Evolutionary conservation across 805 yeast genomes (phyloP), one percentile per base, ranked within the genome.

Genomic region (Scheffersomyces stipitis): DNA sequence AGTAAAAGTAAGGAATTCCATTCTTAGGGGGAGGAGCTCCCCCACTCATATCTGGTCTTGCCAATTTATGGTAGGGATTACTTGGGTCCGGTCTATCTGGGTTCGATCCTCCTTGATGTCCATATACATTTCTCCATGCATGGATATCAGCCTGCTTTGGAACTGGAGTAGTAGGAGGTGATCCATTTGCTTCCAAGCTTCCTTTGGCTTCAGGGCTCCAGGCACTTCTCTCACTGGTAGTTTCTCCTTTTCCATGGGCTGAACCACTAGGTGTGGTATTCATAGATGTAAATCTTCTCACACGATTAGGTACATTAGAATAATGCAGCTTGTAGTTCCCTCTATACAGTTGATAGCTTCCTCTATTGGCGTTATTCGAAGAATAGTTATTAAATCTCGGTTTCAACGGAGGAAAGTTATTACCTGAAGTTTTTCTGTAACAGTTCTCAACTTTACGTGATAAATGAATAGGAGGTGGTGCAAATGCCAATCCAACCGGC

Each of bases 401-500:
- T 15, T 23, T 40, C 33, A 8, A 26, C 31, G 14, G 40, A 33
- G 29, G 27, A 36, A 35, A 34, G 31, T 27, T 28, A 15, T 24
- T 27, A 28, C 28, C 26, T 13, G n/a, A 7, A 20, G 26, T 23
- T 16, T 36, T 15, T 18, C 35, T n/a, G 28, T 26, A 16, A 30
- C 30, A 20, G 9, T 36, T 13, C 35, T 28, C 30, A 18, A 36
- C 26, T 37, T 36, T 34, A n/a, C 43, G 44, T 52, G 34, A 39
- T 22, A 82, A 69, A 51, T 81, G 81, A 26, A 86, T 80, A 3
- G 95, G 95, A 4, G 95, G 91, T 6, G 95, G 95, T 0, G 95
- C 95, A 38, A 85, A 67, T 29, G 69, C 73, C 41, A 80, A 55
- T 34, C 57, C 54, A 54, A 62, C 53, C 56, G 52, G 34, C 45